Conservation (phyloP, 495 filamentous ascomycete species). For the Alectoria sarmentosa region DNA sequence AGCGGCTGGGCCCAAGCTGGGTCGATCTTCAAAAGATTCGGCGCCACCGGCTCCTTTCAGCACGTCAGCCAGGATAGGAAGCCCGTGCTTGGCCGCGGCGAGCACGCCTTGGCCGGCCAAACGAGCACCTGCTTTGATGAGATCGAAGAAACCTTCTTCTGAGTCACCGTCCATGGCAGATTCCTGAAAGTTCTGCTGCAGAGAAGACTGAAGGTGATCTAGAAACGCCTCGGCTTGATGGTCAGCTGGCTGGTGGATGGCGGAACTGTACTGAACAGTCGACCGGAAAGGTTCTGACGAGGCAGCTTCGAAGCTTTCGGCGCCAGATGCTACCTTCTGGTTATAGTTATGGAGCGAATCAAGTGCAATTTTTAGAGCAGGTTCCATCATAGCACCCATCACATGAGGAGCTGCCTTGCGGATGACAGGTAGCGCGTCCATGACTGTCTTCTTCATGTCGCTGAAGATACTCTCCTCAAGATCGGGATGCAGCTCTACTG, state of each 20-base stretch:
- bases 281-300: slow-evolving; percentile 7
- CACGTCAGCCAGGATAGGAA: slow-evolving; percentile 23
- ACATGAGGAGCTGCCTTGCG: slow-evolving; percentile 23
- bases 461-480: slow-evolving; percentile 26
- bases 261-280: slow-evolving; percentile 12
- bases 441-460: slow-evolving; percentile 21
- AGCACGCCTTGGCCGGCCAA: slow-evolving; percentile 24
- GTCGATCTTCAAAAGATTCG: slow-evolving; percentile 22
- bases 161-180: slow-evolving; percentile 20
- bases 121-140: slow-evolving; percentile 26
- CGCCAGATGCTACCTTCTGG: slow-evolving; percentile 18
- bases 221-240: slow-evolving; percentile 22
- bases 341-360: slow-evolving; percentile 22
- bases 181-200: slow-evolving; percentile 19
- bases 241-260: slow-evolving; percentile 22
- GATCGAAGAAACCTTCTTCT: slow-evolving; percentile 29
- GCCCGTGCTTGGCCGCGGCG: slow-evolving; percentile 23
- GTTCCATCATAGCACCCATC: slow-evolving; percentile 25
- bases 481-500: not conserved
- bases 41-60: slow-evolving; percentile 16
- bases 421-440: slow-evolving; percentile 21
- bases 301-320: slow-evolving; percentile 19
- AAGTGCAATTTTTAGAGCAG: slow-evolving; percentile 24
- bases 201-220: slow-evolving; percentile 15
- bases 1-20: slow-evolving; percentile 8